phyloP scores from a whole-genome alignment of 2,329 filamentous ascomycete genomes.

The Colletotrichum phormii region DNA sequence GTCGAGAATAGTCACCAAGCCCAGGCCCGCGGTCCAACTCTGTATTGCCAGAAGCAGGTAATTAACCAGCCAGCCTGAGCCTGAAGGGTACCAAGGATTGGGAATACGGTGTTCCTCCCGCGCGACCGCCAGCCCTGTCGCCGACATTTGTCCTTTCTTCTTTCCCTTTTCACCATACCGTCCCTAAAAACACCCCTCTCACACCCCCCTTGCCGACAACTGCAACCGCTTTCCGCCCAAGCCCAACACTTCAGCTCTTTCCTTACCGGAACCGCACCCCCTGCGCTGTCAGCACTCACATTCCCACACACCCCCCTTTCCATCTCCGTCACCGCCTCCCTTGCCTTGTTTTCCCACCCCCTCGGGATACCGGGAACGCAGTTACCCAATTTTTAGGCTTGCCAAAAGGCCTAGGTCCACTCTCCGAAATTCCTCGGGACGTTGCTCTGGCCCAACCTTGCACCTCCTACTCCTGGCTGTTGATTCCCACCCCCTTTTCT shows the following conservation, averaged over 20 bases:
- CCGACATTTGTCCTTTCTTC: constrained; percentile 1
- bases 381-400: constrained; percentile 36
- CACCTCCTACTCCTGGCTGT: constrained; percentile 12
- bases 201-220: constrained; percentile 13
- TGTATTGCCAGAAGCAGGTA: background rate
- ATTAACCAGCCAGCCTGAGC: background rate
- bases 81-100: background rate
- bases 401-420: constrained; percentile 18
- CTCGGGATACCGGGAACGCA: constrained; percentile 32
- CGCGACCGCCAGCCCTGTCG: constrained; percentile 19
- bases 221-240: constrained; percentile 14
- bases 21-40: background rate
- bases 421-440: constrained; percentile 35
- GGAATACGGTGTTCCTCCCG: constrained; percentile 30
- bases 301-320: background rate
- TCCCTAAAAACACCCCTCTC: background rate
- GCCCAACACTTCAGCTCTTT: background rate
- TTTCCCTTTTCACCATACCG: background rate
- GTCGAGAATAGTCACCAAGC: constrained; percentile 28
- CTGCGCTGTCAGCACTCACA: constrained; percentile 20
- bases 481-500: constrained; percentile 2
- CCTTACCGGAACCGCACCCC: background rate
- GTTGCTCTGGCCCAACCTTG: constrained; percentile 29
- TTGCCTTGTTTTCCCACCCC: constrained; percentile 36
- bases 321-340: constrained; percentile 36